Evolutionary conservation across 2,329 filamentous ascomycete species (phyloP), one percentile per base, ranked within the genome.

Genomic region (Colletotrichum sp.): DNA sequence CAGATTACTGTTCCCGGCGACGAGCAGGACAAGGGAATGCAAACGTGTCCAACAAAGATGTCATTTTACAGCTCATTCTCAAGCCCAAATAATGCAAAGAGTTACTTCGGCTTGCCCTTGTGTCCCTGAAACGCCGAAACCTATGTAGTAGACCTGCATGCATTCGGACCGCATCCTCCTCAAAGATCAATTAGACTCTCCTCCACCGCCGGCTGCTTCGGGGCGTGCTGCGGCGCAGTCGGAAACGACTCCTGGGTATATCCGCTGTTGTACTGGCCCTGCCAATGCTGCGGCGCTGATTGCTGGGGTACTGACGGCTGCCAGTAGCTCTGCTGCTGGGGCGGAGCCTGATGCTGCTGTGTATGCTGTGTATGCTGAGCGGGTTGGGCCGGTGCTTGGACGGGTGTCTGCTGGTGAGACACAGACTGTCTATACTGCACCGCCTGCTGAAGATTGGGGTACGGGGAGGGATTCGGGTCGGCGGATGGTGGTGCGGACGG

Each of bases 101-200:
- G 44, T 52, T 39, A 34, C 44, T 60, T 60, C 22, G 59, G 63
- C 48, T 71, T 68, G 63, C 65, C 66, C 36, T 60, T 59, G 64
- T 36, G 65, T 71, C 65, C 65, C 61, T 63, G 61, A 71, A 75
- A 76, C 74, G 72, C 74, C 72, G 59, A 66, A 61, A 59, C 73
- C 44, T 15, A 75, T 65, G 65, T 36, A 44, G 48, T 32, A 55
- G 55, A 48, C 59, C 57, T 73, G 59, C 48, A 73, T 75, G 73
- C 73, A 48, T 59, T 65, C 44, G 15, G 34, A 63, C 44, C 36
- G 34, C 30, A 11, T 5, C 19, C 60, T 22, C 25, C 57, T 82
- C 79, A 96, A 77, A 96, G 88, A 83, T 97, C 95, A 84, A 97
- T 97, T 80, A 97, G 85, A 74, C 92, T 94, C 84, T 96, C 95